Evolutionary conservation across 2,329 filamentous ascomycete species (phyloP).

Genomic region (Ceratocystis lukuohia): DNA sequence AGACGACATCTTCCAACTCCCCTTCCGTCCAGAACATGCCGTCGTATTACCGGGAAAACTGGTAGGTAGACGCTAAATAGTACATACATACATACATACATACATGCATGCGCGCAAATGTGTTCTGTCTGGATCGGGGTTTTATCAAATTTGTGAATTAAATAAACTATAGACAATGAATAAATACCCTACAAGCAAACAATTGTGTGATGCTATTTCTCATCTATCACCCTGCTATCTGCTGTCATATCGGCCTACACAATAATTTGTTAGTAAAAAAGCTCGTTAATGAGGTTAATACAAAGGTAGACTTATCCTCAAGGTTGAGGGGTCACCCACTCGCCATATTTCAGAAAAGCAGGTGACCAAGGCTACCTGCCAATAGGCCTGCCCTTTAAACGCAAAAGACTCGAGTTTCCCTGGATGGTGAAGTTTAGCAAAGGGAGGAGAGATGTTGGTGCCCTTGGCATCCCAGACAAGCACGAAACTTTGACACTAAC

Average conservation of each 20-base stretch:
- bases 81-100: no score
- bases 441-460: background rate
- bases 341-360: background rate
- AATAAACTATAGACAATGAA: no score
- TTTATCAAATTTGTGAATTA: no score
- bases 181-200: no score
- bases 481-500: constrained; percentile 88
- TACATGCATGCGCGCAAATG: no score
- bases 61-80: no score
- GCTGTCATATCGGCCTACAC: background rate
- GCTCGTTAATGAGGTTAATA: background rate
- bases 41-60: no score
- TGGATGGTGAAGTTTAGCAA: background rate
- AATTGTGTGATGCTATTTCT: background rate
- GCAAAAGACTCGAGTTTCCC: background rate
- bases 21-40: no score
- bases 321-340: constrained; percentile 8
- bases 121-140: no score
- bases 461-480: constrained; percentile 52
- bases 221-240: background rate
- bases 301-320: constrained; percentile 8
- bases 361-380: constrained; percentile 1
- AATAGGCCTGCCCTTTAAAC: constrained; percentile 1
- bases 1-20: no score
- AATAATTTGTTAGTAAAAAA: background rate